Base-by-base conservation (phyloP, 2,329 filamentous ascomycete genomes). In the Colletotrichum tabaci region DNA sequence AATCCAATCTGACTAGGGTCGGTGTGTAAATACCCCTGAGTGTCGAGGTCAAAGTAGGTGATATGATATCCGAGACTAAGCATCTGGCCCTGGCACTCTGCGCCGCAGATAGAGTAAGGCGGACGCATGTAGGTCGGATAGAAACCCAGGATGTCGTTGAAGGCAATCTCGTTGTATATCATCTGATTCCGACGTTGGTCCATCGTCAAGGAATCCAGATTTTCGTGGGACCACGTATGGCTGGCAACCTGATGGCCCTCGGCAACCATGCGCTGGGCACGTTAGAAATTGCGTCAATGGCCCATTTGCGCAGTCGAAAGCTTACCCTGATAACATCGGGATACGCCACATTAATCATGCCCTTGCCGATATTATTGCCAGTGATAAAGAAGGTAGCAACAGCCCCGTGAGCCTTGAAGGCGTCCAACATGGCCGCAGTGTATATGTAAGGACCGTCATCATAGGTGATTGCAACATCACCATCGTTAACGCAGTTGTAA, bases 201-300 rank as follows among this genome's bases (percentile, higher is more conserved):
- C 7, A 77, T 77, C 2, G 75, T 79, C 64, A 86, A 66, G 18
- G 75, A 71, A 56, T 77, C 79, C 5, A 85, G 79, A 72, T 87
- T 81, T 60, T 81, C 76, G 73, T 87, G 85, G 8, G 82, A 82
- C 82, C 82, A 87, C 1, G 84, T 86, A 74, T 87, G 86, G 65
- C 82, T 83, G 56, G 80, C 86, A 46, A 87, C 76, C 65, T 87
- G 86, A 74, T 87, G 86, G 21, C 85, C 84, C 38, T 82, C 80
- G 7, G 74, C 75, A 60, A 82, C 73, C 82, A 87, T 86, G n/a
- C 82, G 79, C 74, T 84, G 77, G 71, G 15, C 8, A 3, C 5
- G 60, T 68, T n/a, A 68, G 60, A 6, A 4, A 30, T 7, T 9
- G 16, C 16, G 40, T 30, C 7, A 18, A 10, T 30, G 1, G 16